These are phyloP conservation scores for Oxyria digyna DNA, from an alignment of 148 eudicot species.

Conservation along the genomic window DNA sequence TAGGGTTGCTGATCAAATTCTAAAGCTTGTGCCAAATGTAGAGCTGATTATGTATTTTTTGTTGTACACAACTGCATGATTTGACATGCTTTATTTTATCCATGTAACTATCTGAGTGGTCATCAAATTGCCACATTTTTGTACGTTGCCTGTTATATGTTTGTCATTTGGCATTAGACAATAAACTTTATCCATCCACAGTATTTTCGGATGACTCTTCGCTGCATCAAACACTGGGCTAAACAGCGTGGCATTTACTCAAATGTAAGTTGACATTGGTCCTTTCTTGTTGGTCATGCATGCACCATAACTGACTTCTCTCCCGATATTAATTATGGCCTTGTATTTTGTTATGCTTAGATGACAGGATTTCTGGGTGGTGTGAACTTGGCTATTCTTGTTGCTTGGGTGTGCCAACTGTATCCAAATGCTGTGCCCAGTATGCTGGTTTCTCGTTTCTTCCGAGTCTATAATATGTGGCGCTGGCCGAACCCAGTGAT, in stretches of 20 bases:
- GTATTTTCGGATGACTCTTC: constrained; percentile 71
- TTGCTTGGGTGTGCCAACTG: constrained; percentile 80
- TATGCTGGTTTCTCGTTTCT: constrained; percentile 80
- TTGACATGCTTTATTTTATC: too few species aligned
- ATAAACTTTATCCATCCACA: constrained; percentile 13
- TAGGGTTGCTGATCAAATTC: constrained; percentile 88
- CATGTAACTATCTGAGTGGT: too few species aligned
- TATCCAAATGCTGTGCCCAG: constrained; percentile 90
- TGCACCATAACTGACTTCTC: not conserved
- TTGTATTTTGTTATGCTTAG: constrained; percentile 18
- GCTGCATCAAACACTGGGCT: constrained; percentile 90
- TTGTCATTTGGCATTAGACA: not conserved
- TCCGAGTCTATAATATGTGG: constrained; percentile 82
- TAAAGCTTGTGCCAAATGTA: constrained; percentile 77
- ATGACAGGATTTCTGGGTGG: constrained; percentile 97
- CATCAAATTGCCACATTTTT: too few species aligned
- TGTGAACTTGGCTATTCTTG: constrained; percentile 91
- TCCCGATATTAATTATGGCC: not conserved
- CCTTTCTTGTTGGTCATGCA: too few species aligned
- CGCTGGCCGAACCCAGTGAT: constrained; percentile 93
- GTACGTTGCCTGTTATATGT: too few species aligned
- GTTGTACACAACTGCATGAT: not conserved
- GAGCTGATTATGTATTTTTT: constrained; percentile 23
- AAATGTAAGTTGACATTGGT: constrained; percentile 53
- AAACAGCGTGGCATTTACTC: constrained; percentile 81